These are phyloP conservation scores for Nicotiana sylvestris DNA, from an alignment of 257 asterid genomes.

Conservation along the genomic window DNA sequence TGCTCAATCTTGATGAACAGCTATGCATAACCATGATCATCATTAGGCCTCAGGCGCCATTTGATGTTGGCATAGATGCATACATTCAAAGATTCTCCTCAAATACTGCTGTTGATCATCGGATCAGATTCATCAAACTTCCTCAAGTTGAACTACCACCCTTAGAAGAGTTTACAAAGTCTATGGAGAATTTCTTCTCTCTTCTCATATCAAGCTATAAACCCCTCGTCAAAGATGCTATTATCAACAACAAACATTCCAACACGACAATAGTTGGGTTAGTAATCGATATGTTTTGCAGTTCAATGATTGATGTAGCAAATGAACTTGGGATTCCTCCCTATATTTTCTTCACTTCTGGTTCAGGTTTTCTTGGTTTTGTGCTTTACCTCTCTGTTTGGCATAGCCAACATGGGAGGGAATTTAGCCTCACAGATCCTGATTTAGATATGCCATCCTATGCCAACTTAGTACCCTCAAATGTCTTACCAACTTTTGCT, in stretches of 20 bases:
- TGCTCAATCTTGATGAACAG: background rate
- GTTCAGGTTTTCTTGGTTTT: constrained; percentile 29
- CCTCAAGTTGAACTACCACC: background rate
- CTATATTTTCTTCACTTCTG: constrained; percentile 32
- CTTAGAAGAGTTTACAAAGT: background rate
- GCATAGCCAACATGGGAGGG: constrained; percentile 2
- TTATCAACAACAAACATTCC: background rate
- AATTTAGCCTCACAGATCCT: background rate
- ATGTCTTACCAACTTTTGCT: constrained; percentile 12
- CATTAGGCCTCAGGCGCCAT: background rate
- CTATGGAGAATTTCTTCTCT: background rate
- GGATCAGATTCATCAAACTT: background rate
- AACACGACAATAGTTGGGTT: constrained; percentile 13
- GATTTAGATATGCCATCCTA: constrained; percentile 19
- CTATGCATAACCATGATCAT: background rate
- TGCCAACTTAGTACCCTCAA: constrained; percentile 21
- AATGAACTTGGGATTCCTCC: constrained; percentile 33
- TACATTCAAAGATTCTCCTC: background rate
- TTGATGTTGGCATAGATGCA: background rate
- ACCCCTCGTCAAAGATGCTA: background rate
- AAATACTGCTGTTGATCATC: background rate
- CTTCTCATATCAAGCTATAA: background rate
- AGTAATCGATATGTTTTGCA: constrained; percentile 37
- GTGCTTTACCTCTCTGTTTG: background rate
- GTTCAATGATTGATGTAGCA: constrained; percentile 31